These are phyloP conservation scores for Thuidium tamariscinum DNA, from an alignment of 225 moss, liverwort and hornwort species.

Conservation along the genomic window DNA sequence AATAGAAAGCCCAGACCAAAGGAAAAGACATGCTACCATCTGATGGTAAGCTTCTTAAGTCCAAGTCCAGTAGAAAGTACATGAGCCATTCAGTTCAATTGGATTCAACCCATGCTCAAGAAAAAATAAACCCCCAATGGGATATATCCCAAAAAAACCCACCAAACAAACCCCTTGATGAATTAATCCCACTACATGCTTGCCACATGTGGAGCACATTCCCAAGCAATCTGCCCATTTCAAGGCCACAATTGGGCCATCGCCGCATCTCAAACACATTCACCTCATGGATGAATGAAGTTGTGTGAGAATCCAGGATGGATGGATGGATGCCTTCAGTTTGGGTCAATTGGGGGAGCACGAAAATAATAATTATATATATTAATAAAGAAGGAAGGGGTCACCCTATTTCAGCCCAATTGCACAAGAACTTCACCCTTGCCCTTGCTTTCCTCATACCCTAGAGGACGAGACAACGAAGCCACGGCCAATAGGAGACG, in stretches of 20 bases:
- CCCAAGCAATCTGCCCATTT: not conserved
- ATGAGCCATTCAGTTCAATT: not conserved
- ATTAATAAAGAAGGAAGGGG: too few relatives aligned
- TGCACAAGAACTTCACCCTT: not conserved
- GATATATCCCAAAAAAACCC: too few relatives aligned
- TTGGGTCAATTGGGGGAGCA: not conserved
- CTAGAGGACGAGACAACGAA: not conserved
- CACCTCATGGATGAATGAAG: not conserved
- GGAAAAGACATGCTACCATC: not conserved
- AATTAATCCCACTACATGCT: not conserved
- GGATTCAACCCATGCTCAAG: not conserved
- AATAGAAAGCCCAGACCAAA: not conserved
- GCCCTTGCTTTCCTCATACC: not conserved
- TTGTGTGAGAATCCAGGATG: not conserved
- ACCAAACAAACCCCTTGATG: not conserved
- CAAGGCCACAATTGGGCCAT: not conserved
- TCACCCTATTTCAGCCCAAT: not conserved
- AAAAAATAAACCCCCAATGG: too few relatives aligned
- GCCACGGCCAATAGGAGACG: not conserved
- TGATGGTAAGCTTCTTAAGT: not conserved
- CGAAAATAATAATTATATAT: too few relatives aligned
- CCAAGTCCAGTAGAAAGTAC: not conserved
- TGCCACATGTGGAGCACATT: slow-evolving; percentile 6
- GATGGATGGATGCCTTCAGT: too few relatives aligned
- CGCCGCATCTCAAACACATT: not conserved